Conservation (phyloP, 805 yeast species). For the Saturnispora sanitii region DNA sequence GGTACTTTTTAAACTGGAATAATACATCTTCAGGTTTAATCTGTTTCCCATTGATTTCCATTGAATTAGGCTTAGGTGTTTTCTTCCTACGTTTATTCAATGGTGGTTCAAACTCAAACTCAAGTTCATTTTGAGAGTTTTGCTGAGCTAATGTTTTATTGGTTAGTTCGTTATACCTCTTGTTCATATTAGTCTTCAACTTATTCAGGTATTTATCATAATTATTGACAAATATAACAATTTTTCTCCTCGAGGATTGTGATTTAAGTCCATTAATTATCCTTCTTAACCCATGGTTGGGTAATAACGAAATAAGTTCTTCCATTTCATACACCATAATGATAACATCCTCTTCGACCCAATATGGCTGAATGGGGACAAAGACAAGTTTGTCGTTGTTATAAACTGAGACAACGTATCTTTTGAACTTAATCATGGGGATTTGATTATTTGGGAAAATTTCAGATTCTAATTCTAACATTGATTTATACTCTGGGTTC, state of each 20-base stretch:
- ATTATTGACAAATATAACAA: slow-evolving; percentile 40
- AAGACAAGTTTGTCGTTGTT: slow-evolving; percentile 40
- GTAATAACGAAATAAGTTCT: slow-evolving; percentile 31
- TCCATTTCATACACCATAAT: slow-evolving; percentile 39
- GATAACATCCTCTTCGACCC: slow-evolving; percentile 34
- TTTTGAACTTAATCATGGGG: slow-evolving; percentile 44
- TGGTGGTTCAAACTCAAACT: slow-evolving; percentile 4
- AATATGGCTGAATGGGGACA: slow-evolving; percentile 37
- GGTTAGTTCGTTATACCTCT: slow-evolving; percentile 30
- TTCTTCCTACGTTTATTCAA: slow-evolving; percentile 1
- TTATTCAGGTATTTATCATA: slow-evolving; percentile 37
- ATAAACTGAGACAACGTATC: slow-evolving; percentile 41
- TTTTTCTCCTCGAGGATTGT: slow-evolving; percentile 20
- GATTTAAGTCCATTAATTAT: slow-evolving; percentile 18
- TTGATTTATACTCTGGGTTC: neutral
- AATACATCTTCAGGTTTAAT: slow-evolving; percentile 29
- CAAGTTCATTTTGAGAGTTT: neutral
- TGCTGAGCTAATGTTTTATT: slow-evolving; percentile 3
- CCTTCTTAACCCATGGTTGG: slow-evolving; percentile 19
- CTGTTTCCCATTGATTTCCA: slow-evolving; percentile 2
- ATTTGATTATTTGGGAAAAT: slow-evolving; percentile 17
- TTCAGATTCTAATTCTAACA: slow-evolving; percentile 9
- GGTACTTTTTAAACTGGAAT: slow-evolving; percentile 33
- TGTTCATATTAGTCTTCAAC: slow-evolving; percentile 37
- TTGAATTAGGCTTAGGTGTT: no score